Base-by-base conservation (phyloP, 2,329 filamentous ascomycete genomes). In the Alternaria incomplexa region DNA sequence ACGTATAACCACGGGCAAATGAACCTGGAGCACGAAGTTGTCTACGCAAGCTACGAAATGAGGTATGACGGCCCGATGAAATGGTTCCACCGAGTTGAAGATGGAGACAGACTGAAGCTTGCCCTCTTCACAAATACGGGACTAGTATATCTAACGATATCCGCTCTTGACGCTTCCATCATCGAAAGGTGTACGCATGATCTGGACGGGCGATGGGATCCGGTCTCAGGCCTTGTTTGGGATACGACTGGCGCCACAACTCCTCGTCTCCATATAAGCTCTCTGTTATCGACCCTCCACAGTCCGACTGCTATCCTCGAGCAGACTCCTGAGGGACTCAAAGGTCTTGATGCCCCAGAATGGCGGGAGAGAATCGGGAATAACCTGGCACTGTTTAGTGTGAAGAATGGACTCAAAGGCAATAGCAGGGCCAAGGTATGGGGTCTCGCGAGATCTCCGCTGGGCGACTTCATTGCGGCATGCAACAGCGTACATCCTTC, bases 401-500 rank as follows among this genome's bases (percentile, higher is more conserved):
- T 83, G 4, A 80, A 84, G 40, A 79, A 84, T 47, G 83, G 85
- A 52, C 79, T 89, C 2, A 82, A 81, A 22, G 84, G 84, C 6
- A 77, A 85, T 55, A 81, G 83, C 8, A 75, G 81, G n/a, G 80
- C 83, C 7, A 84, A 84, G 63, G 80, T 83, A 8, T 88, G 86
- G 84, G 88, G 88, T 3, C 76, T 88, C 6, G 81, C 83, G 11
- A 58, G 69, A 3, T 83, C 83, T 15, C 83, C 85, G 17, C 71
- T 83, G 17, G 80, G 82, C 22, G 83, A 84, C 28, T 81, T 83
- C 23, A 73, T 83, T 13, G 86, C 85, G 6, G 80, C 81, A 4
- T 85, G 83, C 58, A 79, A 84, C 50, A 85, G 84, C 3, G 68
- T 86, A 26, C 86, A 89, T 70, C 87, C 87, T 0, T 85, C 82